Evolutionary conservation across 1,139 yeast species (phyloP), one percentile per base, ranked within the genome.

Genomic region (Diutina siamensis): DNA sequence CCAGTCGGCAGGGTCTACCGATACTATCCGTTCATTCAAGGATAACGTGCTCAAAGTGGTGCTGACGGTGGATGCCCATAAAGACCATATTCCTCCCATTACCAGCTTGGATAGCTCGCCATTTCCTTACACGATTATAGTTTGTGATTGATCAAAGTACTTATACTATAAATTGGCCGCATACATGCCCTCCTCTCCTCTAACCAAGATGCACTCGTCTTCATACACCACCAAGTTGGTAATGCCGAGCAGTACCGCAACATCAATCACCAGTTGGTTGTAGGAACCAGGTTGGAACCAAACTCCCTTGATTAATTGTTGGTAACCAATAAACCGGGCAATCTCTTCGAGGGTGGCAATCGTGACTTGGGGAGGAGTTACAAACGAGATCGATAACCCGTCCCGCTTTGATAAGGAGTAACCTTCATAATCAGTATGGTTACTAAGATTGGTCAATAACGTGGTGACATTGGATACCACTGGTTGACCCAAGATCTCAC

Each of bases 211-310:
- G 60, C 94, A 84, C 50, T 77, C 77, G 35, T 79, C 88, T 55
- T 77, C 72, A 34, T 72, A 72, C 27, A 83, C 72, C 2, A 72
- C 70, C 35, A 61, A 55, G 1, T 78, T 78, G 8, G 59, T 57
- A 31, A 72, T 55, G 1, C 74, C 74, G 25, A 71, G 55, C 22
- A 58, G 54, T 28, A 63, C 60, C 2, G 70, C 71, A 19, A 56
- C 55, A 1, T 68, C 66, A 44, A 83, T 59, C 3, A 78, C 80
- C n/a, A 64, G 68, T 8, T 61, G 59, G 53, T 82, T 79, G 52
- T 74, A 83, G 33, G 86, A 73, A 0, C 94, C 94, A 0, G 94
- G 94, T 57, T 85, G 95, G 51, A 83, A 78, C 95, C 95, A 85
- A 27, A 83, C 64, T 0, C 82, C 80, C 52, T 73, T 74, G 27